Base-by-base conservation (phyloP, 768 basidiomycete species). In the Lactarius hatsudake region DNA sequence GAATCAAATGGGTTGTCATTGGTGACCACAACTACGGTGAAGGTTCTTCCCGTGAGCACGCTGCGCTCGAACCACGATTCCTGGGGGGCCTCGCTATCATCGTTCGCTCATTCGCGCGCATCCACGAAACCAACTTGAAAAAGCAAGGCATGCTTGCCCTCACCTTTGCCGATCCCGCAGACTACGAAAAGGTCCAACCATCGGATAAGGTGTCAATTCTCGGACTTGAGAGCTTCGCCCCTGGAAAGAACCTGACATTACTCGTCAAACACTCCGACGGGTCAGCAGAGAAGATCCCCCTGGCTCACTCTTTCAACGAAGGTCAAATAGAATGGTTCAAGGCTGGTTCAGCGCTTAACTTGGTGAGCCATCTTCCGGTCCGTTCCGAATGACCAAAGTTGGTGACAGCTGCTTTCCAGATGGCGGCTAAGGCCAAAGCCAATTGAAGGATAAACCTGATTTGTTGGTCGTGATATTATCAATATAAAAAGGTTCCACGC, bases 321-420 rank as follows among this genome's bases (percentile, higher is more conserved):
- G 94, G 94, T 57, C 96, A 97, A 80, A 96, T 97, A 75, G 93
- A 86, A 73, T 97, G 96, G 96, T 98, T 97, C 88, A 96, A 95
- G 84, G 94, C 94, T 73, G 96, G 96, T 51, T 94, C 91, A 71
- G 93, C 94, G 20, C 86, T 96, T 62, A 95, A 96, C 84, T 75
- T 94, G 79, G 90, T 93, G 71, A 45, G 85, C 82, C 32, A 15
- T 7, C 30, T 20, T 30, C 45, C 48, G 2, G 5, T 43, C 18
- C 40, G 40, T 30, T 17, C 53, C 38, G 42, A 56, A 28, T 30
- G 13, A 30, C 2, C 26, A 26, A 63, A 48, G 58, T 34, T 15
- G 18, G 43, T 68, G 43, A 68, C 28, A n/a, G 30, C 34, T 61
- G 18, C 2, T 15, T 23, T 38, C 36, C 26, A 68, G 67, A 68